Conservation (phyloP, 352 stramenopile species). For the Phytophthora idaei region DNA sequence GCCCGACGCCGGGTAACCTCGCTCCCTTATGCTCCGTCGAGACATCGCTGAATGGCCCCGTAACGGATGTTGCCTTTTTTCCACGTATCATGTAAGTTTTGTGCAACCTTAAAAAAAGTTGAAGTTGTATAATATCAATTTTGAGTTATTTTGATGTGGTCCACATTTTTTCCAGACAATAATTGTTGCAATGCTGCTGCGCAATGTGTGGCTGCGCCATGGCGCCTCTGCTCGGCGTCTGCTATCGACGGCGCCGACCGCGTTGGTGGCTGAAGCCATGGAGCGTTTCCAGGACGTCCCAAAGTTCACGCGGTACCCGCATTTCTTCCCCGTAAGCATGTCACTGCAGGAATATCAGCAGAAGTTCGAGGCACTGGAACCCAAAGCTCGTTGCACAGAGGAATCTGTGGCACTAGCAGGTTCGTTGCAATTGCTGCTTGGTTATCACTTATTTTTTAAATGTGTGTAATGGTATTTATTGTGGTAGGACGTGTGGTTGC, state of each 20-base stretch:
- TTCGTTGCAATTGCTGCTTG: conserved; percentile 13
- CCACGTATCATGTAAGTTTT: conserved; percentile 5
- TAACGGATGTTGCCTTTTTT: conserved; percentile 20
- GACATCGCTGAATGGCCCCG: conserved; percentile 8
- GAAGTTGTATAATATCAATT: not conserved
- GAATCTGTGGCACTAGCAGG: conserved; percentile 64
- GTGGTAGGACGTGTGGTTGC: conserved; percentile 66
- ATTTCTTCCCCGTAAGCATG: conserved; percentile 74
- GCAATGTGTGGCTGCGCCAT: conserved; percentile 36
- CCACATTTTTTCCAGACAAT: not conserved
- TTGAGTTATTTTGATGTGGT: conserved; percentile 5
- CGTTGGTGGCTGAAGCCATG: conserved; percentile 42
- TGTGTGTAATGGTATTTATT: not conserved
- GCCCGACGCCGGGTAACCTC: conserved; percentile 1
- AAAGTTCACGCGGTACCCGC: conserved; percentile 64
- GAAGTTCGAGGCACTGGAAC: conserved; percentile 55
- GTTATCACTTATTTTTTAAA: not conserved
- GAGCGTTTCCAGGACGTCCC: conserved; percentile 63
- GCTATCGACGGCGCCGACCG: conserved; percentile 24
- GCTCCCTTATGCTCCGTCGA: conserved; percentile 23
- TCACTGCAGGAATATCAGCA: conserved; percentile 63
- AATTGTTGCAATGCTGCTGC: conserved; percentile 25
- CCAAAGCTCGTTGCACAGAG: conserved; percentile 64
- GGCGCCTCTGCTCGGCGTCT: conserved; percentile 28
- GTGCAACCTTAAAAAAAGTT: not conserved